These are phyloP conservation scores for Zostera marina DNA, from an alignment of 116 monocot species.

Conservation along the genomic window DNA sequence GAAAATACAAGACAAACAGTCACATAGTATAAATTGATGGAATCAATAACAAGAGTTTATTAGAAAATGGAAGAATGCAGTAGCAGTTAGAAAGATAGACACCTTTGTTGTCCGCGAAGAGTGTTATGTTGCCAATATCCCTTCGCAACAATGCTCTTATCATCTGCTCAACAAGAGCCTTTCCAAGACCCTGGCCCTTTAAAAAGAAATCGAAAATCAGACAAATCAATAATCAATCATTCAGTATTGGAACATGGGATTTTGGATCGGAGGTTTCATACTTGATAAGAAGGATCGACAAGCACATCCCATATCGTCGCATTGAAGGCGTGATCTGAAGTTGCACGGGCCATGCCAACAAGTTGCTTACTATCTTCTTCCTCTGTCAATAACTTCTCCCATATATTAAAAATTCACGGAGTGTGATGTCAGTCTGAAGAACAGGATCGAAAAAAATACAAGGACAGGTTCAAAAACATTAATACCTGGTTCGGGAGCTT, in stretches of 20 bases:
- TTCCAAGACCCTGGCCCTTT: constrained; percentile 92
- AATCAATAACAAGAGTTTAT: too few relatives aligned
- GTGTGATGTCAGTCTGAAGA: constrained; percentile 4
- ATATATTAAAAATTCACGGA: constrained; percentile 5
- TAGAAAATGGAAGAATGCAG: too few relatives aligned
- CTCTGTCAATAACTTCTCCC: constrained; percentile 67
- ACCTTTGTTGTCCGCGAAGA: constrained; percentile 98
- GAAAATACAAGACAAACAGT: neutral
- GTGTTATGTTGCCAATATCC: constrained; percentile 91
- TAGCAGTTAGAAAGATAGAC: neutral
- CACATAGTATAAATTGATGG: too few relatives aligned
- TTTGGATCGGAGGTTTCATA: constrained; percentile 5
- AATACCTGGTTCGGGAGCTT: constrained; percentile 37
- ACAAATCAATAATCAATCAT: neutral
- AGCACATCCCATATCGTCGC: constrained; percentile 99
- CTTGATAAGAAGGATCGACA: constrained; percentile 98
- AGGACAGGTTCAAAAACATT: neutral
- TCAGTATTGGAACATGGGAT: neutral
- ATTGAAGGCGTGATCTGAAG: constrained; percentile 98
- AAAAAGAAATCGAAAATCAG: constrained; percentile 4
- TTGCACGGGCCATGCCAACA: constrained; percentile 96
- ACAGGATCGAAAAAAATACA: neutral
- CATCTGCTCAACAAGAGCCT: constrained; percentile 78
- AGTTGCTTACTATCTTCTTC: constrained; percentile 58
- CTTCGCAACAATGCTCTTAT: constrained; percentile 63